Conservation (phyloP, 495 filamentous ascomycete species). For the Penicillium alfredii region DNA sequence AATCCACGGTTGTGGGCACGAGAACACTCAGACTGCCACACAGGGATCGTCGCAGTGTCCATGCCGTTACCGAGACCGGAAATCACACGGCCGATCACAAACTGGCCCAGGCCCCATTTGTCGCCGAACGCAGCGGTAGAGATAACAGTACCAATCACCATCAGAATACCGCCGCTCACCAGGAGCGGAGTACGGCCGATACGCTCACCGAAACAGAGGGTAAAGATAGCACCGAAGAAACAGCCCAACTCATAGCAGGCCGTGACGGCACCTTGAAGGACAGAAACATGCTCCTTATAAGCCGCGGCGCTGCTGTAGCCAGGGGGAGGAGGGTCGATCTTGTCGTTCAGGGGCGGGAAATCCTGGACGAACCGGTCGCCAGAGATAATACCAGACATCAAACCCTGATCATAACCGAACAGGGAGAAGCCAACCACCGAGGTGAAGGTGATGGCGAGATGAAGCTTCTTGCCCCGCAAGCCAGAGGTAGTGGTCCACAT, state of each 20-base stretch:
- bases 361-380: conserved; percentile 59
- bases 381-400: conserved; percentile 76
- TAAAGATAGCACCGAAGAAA: conserved; percentile 67
- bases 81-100: conserved; percentile 65
- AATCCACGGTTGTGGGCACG: conserved; percentile 68
- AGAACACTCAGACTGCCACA: conserved; percentile 70
- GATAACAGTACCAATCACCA: conserved; percentile 69
- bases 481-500: conserved; percentile 39
- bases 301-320: neutral
- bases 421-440: conserved; percentile 60
- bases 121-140: conserved; percentile 49
- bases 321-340: conserved; percentile 2
- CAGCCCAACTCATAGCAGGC: conserved; percentile 78
- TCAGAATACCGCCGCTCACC: conserved; percentile 58
- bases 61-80: conserved; percentile 72
- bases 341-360: conserved; percentile 57
- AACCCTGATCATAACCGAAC: conserved; percentile 66
- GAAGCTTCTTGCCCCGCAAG: conserved; percentile 32
- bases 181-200: conserved; percentile 59
- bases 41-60: conserved; percentile 68
- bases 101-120: conserved; percentile 51
- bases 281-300: conserved; percentile 44
- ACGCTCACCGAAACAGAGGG: conserved; percentile 59
- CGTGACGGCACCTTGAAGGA: conserved; percentile 71
- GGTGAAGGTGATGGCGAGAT: conserved; percentile 32